Conservation (phyloP, 139 green algal genomes). For the Chlorella sp. region DNA sequence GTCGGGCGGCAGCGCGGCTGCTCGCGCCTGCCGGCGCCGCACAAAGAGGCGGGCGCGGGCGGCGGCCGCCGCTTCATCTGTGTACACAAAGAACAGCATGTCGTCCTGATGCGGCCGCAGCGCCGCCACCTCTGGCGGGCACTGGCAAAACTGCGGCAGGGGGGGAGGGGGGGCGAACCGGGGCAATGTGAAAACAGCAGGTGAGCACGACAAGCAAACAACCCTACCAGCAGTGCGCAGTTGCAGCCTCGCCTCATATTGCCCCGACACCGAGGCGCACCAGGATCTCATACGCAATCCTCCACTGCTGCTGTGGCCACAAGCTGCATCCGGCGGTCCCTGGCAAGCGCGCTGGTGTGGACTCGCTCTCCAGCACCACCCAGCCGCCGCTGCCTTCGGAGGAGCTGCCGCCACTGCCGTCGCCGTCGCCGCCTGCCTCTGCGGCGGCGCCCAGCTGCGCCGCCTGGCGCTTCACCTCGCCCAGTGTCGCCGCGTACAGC, state of each 20-base stretch:
- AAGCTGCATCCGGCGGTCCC: conserved; percentile 1
- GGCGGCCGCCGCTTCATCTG: background rate
- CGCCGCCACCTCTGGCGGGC: background rate
- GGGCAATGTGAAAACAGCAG: too few species aligned
- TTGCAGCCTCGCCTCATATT: too few species aligned
- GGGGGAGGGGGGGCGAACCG: too few species aligned
- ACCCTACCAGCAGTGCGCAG: background rate
- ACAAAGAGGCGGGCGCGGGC: conserved; percentile 15
- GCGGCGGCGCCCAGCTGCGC: background rate
- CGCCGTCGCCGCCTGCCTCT: background rate
- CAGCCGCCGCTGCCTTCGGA: conserved; percentile 12
- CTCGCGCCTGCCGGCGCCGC: conserved; percentile 1
- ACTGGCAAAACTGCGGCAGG: conserved; percentile 42
- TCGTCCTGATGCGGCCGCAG: conserved; percentile 43
- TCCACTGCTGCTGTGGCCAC: conserved; percentile 58
- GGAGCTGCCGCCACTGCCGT: background rate
- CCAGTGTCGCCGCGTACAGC: conserved; percentile 34
- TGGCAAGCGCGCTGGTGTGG: conserved; percentile 1
- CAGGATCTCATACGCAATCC: conserved; percentile 57
- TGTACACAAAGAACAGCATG: conserved; percentile 62
- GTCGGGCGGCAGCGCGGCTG: conserved; percentile 19
- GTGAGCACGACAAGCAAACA: too few species aligned
- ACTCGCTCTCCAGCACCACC: conserved; percentile 20
- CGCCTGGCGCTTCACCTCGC: conserved; percentile 16
- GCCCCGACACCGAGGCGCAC: conserved; percentile 36